Evolutionary conservation across 306 rosid species (phyloP).

Genomic region (Adenanthera pavonina): DNA sequence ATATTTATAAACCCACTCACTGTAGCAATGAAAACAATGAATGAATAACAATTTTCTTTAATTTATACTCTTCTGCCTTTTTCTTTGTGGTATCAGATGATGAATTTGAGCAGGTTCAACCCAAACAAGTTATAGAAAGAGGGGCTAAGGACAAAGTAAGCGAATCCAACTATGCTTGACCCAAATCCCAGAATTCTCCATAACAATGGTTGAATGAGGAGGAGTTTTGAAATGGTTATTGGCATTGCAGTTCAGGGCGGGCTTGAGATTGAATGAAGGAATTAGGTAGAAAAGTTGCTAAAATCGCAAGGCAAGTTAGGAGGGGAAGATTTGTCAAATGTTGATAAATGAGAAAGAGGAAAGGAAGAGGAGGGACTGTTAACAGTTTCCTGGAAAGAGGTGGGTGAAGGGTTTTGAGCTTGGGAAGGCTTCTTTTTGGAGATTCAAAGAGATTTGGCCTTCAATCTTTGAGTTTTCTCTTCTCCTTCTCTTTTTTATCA

Average conservation of each 20-base stretch:
- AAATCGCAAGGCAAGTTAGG: no score
- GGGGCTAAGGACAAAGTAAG: conserved; percentile 5
- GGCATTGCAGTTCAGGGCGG: background rate
- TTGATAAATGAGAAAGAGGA: background rate
- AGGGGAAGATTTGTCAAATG: background rate
- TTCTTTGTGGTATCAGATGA: no score
- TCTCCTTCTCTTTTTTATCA: no score
- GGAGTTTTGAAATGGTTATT: background rate
- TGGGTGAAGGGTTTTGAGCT: no score
- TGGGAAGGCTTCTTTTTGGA: no score
- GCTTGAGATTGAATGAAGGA: no score
- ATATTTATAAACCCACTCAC: no score
- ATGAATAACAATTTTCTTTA: no score
- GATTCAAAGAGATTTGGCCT: no score
- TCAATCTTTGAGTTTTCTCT: no score
- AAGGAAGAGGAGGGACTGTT: background rate
- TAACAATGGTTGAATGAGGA: background rate
- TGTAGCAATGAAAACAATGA: no score
- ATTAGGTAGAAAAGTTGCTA: background rate
- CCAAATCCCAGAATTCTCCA: background rate
- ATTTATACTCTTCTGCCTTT: no score
- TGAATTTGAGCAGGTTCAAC: background rate
- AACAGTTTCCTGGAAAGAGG: background rate
- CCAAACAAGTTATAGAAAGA: background rate
- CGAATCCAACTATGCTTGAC: conserved; percentile 3